Conservation (phyloP, 345 rosid genomes). For the Eucalyptus regnans region DNA sequence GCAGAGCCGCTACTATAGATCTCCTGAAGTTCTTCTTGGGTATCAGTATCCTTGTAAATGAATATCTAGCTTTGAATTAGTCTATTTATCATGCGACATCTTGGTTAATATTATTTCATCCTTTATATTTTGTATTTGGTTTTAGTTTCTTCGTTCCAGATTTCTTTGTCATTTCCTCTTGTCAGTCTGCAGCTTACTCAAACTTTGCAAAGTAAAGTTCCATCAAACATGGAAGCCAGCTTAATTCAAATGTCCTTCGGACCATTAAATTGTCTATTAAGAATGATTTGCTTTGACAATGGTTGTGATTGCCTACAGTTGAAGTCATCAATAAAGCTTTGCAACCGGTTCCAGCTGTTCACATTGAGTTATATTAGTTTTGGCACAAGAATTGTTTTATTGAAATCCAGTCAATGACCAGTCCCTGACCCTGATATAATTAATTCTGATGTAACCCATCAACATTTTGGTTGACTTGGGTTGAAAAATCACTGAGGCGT, state of each 20-base stretch:
- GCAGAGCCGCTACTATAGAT: constrained; percentile 99
- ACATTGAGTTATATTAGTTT: neutral
- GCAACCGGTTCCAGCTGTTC: neutral
- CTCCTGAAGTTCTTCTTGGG: constrained; percentile 98
- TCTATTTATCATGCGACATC: neutral
- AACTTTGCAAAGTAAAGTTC: neutral
- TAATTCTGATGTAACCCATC: neutral
- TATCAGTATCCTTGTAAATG: constrained; percentile 78
- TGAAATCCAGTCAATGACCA: neutral
- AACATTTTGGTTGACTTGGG: neutral
- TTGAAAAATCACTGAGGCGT: neutral
- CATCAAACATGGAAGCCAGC: neutral
- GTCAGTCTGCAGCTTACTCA: neutral
- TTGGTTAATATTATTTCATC: neutral
- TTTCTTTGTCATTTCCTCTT: neutral
- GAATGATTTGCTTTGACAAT: neutral
- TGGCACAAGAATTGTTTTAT: neutral
- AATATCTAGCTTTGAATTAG: neutral
- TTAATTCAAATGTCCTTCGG: neutral
- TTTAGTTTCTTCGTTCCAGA: neutral
- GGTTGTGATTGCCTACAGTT: neutral
- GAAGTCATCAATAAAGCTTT: neutral
- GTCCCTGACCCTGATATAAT: neutral
- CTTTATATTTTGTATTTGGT: neutral
- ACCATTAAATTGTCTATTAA: neutral